Base-by-base conservation (phyloP, 228 moss, liverwort and hornwort species). In the Sphagnum magellanicum region DNA sequence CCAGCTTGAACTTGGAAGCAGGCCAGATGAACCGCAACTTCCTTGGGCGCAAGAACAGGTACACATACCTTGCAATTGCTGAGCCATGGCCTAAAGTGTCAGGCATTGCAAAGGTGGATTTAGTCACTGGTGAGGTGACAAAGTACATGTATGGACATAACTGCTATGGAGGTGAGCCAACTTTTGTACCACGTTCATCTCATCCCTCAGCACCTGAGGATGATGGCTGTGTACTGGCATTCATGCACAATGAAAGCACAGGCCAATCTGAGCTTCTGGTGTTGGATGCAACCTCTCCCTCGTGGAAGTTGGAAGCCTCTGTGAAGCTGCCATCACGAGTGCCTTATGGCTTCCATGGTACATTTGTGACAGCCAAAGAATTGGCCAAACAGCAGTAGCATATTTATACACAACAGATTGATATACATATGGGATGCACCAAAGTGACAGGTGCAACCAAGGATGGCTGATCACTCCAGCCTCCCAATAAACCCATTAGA, bases 11-110 rank as follows among this genome's bases (percentile, higher is more conserved):
- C 59, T 71, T 96, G 68, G 95, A 96, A 77, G 95, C 91, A 50
- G 95, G 92, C 47, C 93, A 86, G 81, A 82, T 96, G 73, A 86
- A 91, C 67, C 82, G 87, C 59, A 72, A 77, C 16, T 81, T 71
- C 66, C 79, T 92, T 5, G 91, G 92, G 32, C 69, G 73, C 16
- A 83, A 81, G 79, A 89, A 79, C 59, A 85, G 70, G 50, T 96
- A 86, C 72, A 72, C 91, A 74, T 96, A 92, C 81, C 69, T 96
- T 68, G 92, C 95, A 63, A 79, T 96, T 11, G 89, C 89, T 11
- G 95, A 96, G 74, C 91, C 95, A 52, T 96, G 92, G 92, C 95
- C 95, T 69, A 92, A 91, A 79, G 88, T 96, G 4, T 96, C 95
- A 0, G 95, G 95, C 67, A 79, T 96, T 55, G 95, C 92, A 2